Conservation (phyloP, 306 rosid species). For the Alnus glutinosa region DNA sequence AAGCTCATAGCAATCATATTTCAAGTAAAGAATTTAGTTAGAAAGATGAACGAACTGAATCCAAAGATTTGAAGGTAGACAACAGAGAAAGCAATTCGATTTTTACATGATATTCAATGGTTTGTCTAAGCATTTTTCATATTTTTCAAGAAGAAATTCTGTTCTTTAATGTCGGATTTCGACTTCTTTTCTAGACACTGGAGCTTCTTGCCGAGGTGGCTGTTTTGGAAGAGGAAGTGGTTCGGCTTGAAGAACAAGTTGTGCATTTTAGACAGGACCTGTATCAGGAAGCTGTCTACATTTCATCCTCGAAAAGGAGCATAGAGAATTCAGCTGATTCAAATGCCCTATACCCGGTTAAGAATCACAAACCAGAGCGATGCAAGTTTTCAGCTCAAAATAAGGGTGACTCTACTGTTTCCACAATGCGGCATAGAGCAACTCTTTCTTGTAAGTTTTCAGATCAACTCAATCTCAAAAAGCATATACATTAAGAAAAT, state of each 20-base stretch:
- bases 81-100: not conserved
- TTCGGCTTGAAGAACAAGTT: slow-evolving; percentile 81
- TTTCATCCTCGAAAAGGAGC: slow-evolving; percentile 65
- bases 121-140: not conserved
- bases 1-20: not conserved
- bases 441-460: slow-evolving; percentile 46
- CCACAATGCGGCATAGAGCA: slow-evolving; percentile 19
- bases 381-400: slow-evolving; percentile 42
- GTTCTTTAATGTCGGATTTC: slow-evolving; percentile 19
- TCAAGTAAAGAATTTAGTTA: slow-evolving; percentile 2
- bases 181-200: slow-evolving; percentile 47
- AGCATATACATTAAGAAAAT: slow-evolving; percentile 1
- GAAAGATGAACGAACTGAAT: slow-evolving; percentile 3
- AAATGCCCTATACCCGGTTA: slow-evolving; percentile 25
- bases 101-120: not conserved
- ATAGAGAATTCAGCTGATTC: slow-evolving; percentile 38
- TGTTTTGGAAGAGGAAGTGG: slow-evolving; percentile 91
- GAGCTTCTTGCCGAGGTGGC: slow-evolving; percentile 96
- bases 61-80: slow-evolving; percentile 6
- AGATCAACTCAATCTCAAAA: slow-evolving; percentile 12
- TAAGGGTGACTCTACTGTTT: slow-evolving; percentile 22
- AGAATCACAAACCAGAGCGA: slow-evolving; percentile 35
- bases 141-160: slow-evolving; percentile 7
- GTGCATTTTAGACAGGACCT: slow-evolving; percentile 76
- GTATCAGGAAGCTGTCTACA: slow-evolving; percentile 74